Percentiles rank a stretch among this genome's conserved stretches.
Evolutionary conservation across 805 yeast genomes (phyloP).

Genomic region (Candida maris): DNA sequence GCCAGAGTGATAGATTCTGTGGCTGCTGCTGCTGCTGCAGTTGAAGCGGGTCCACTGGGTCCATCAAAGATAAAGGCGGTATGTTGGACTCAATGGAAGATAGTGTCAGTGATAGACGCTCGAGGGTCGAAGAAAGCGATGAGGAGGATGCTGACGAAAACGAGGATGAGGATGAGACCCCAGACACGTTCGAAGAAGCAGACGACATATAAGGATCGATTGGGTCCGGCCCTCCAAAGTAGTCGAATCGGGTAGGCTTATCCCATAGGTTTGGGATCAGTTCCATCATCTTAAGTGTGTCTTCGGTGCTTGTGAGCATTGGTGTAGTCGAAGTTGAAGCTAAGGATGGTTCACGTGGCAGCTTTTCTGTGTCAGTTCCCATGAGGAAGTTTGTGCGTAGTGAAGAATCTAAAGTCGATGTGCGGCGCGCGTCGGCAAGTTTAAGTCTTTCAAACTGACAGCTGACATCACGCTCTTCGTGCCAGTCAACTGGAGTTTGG

Average conservation of each 20-base stretch:
- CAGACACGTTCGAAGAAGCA: conserved; percentile 1
- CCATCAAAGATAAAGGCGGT: neutral
- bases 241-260: too few relatives aligned
- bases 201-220: neutral
- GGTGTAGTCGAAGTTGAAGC: conserved; percentile 1
- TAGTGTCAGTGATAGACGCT: neutral
- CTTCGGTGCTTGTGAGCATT: neutral
- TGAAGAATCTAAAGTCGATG: too few relatives aligned
- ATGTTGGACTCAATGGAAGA: neutral
- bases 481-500: conserved; percentile 7
- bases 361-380: conserved; percentile 6
- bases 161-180: neutral
- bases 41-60: conserved; percentile 1
- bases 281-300: conserved; percentile 20
- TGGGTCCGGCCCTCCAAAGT: too few relatives aligned
- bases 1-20: conserved; percentile 22
- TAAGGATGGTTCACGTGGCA: conserved; percentile 1
- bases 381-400: too few relatives aligned
- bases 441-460: too few relatives aligned
- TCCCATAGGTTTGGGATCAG: conserved; percentile 27
- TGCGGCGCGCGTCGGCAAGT: too few relatives aligned
- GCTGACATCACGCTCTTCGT: conserved; percentile 10
- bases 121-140: neutral
- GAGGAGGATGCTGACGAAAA: conserved; percentile 1
- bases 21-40: conserved; percentile 20